Conservation (phyloP, 495 filamentous ascomycete genomes). For the Podospora anserina region DNA sequence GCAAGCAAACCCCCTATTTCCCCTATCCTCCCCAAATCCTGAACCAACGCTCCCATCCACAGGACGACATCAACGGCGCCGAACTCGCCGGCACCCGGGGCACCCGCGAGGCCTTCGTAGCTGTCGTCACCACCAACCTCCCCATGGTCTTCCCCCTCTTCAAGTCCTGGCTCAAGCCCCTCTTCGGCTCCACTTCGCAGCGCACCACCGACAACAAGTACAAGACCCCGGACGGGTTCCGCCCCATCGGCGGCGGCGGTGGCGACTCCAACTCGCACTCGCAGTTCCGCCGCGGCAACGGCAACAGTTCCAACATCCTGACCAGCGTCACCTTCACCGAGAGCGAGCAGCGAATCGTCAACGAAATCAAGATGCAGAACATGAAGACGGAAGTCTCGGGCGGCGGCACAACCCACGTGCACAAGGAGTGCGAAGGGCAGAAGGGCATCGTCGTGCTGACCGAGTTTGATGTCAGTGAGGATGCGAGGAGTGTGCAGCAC, state of each 20-base stretch:
- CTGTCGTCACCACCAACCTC: constrained; percentile 51
- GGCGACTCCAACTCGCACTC: background rate
- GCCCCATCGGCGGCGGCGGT: constrained; percentile 17
- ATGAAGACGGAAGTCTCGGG: background rate
- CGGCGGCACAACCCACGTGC: no score
- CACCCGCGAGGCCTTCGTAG: constrained; percentile 52
- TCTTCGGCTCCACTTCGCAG: constrained; percentile 28
- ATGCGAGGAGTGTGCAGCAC: constrained; percentile 13
- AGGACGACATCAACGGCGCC: constrained; percentile 47
- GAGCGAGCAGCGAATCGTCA: constrained; percentile 18
- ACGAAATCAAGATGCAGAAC: constrained; percentile 15
- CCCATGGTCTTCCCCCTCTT: constrained; percentile 54
- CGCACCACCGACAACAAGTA: constrained; percentile 13
- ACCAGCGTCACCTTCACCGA: constrained; percentile 18
- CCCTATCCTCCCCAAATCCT: constrained; percentile 18
- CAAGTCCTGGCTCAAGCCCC: constrained; percentile 41
- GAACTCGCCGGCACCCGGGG: constrained; percentile 49
- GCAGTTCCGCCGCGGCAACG: background rate
- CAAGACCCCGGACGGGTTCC: constrained; percentile 11
- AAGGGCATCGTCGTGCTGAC: constrained; percentile 17
- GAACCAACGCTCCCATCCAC: background rate
- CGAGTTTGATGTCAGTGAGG: constrained; percentile 16
- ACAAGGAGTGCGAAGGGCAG: background rate
- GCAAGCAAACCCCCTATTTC: background rate
- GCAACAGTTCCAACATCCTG: constrained; percentile 10